Conservation (phyloP, 2,329 filamentous ascomycete genomes). For the Paecilomyces formosus region DNA sequence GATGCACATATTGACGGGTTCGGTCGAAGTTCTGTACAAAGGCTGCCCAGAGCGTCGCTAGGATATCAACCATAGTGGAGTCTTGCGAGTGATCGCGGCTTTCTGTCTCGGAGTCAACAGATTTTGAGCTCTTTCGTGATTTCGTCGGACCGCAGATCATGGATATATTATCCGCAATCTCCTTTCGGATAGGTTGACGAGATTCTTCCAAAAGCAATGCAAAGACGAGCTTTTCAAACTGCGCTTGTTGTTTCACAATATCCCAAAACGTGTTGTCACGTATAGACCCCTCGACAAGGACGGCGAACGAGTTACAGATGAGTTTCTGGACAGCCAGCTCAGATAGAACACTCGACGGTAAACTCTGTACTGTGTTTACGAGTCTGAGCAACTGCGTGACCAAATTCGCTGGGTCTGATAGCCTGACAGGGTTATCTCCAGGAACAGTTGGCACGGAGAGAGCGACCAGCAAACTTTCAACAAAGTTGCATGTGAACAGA, state of each 20-base stretch:
- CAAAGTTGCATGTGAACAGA: conserved; percentile 46
- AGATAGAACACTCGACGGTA: conserved; percentile 7
- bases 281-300: conserved; percentile 43
- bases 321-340: conserved; percentile 24
- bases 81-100: conserved; percentile 13
- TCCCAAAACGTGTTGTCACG: conserved; percentile 41
- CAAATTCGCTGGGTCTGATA: conserved; percentile 29
- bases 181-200: conserved; percentile 30
- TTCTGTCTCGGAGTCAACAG: conserved; percentile 9
- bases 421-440: conserved; percentile 16
- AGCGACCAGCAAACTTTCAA: conserved; percentile 50
- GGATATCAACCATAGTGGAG: conserved; percentile 28
- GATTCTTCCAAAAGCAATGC: conserved; percentile 38
- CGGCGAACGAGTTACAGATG: conserved; percentile 39
- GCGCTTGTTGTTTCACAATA: conserved; percentile 29
- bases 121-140: conserved; percentile 19
- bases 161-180: conserved; percentile 31
- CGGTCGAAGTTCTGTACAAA: conserved; percentile 33
- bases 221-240: conserved; percentile 30
- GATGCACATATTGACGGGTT: conserved; percentile 26
- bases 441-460: conserved; percentile 43
- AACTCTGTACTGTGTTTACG: conserved; percentile 19
- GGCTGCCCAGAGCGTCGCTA: conserved; percentile 39
- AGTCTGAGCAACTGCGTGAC: conserved; percentile 28
- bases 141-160: conserved; percentile 27